These are phyloP conservation scores for Salix udensis DNA, from an alignment of 345 rosid species.

Conservation along the genomic window DNA sequence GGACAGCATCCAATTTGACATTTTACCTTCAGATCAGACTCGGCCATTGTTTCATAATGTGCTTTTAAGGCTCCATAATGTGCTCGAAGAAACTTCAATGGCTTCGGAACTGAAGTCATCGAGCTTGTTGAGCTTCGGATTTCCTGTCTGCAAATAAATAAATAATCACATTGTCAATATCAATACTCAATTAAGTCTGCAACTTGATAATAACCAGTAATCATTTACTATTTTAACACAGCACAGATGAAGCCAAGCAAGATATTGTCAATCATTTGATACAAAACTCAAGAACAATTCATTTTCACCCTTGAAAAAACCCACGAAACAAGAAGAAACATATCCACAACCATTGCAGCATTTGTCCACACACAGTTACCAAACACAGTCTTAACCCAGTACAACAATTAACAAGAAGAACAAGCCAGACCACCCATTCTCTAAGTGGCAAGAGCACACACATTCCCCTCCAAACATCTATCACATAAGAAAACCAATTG, in stretches of 20 bases:
- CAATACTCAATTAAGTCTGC: slow-evolving; percentile 1
- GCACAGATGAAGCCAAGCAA: background rate
- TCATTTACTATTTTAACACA: background rate
- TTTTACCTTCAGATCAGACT: slow-evolving; percentile 65
- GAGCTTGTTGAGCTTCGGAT: slow-evolving; percentile 90
- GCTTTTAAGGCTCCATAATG: slow-evolving; percentile 86
- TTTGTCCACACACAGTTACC: background rate
- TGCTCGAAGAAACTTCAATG: slow-evolving; percentile 92
- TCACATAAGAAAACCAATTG: background rate
- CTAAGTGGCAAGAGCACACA: background rate
- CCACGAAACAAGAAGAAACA: background rate
- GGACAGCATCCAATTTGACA: background rate
- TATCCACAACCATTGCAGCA: background rate
- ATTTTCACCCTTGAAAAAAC: background rate
- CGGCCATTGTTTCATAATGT: slow-evolving; percentile 58
- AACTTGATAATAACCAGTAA: background rate
- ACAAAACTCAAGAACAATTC: background rate
- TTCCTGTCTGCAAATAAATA: slow-evolving; percentile 57
- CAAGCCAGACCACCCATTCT: background rate
- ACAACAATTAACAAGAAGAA: background rate
- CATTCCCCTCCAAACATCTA: too few relatives aligned
- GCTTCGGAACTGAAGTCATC: slow-evolving; percentile 98
- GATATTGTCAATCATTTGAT: background rate
- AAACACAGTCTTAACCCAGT: background rate
- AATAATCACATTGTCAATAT: background rate